These are phyloP conservation scores for Dactylellina haptotyla DNA, from an alignment of 2,329 filamentous ascomycete genomes.

Conservation along the genomic window DNA sequence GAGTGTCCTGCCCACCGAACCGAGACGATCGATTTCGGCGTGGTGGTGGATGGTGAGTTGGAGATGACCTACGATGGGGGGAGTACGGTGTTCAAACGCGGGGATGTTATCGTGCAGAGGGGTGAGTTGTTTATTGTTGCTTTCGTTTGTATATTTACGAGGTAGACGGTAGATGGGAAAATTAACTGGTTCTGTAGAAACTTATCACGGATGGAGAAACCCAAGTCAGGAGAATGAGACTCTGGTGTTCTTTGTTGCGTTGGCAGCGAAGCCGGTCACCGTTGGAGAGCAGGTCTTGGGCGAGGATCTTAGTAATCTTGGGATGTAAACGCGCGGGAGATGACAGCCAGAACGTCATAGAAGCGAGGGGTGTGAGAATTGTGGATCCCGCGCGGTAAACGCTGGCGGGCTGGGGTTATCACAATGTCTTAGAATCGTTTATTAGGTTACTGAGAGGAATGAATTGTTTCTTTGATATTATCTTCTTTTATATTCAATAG, in stretches of 20 bases:
- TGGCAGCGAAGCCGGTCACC: slow-evolving; percentile 41
- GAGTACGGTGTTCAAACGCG: slow-evolving; percentile 63
- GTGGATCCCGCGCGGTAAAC: not conserved
- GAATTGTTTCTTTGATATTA: too few species aligned
- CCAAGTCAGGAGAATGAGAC: slow-evolving; percentile 46
- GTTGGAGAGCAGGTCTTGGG: slow-evolving; percentile 36
- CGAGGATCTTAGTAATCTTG: slow-evolving; percentile 29
- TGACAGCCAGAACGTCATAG: not conserved
- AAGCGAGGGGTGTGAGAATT: not conserved
- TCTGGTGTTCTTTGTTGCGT: slow-evolving; percentile 46
- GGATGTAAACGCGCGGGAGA: slow-evolving; percentile 18
- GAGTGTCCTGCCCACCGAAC: slow-evolving; percentile 67
- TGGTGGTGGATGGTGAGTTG: slow-evolving; percentile 68
- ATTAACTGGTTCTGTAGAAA: slow-evolving; percentile 12
- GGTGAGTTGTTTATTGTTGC: slow-evolving; percentile 59
- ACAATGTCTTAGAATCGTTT: too few species aligned
- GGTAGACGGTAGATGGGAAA: not conserved
- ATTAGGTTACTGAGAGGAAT: too few species aligned
- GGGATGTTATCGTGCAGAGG: slow-evolving; percentile 69
- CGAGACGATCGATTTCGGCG: slow-evolving; percentile 67
- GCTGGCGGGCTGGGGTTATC: too few species aligned
- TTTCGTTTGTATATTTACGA: too few species aligned
- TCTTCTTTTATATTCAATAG: too few species aligned
- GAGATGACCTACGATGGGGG: slow-evolving; percentile 68
- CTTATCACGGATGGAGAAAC: slow-evolving; percentile 46